Base-by-base conservation (phyloP, 148 eudicot species). In the Gaultheria prostrata region DNA sequence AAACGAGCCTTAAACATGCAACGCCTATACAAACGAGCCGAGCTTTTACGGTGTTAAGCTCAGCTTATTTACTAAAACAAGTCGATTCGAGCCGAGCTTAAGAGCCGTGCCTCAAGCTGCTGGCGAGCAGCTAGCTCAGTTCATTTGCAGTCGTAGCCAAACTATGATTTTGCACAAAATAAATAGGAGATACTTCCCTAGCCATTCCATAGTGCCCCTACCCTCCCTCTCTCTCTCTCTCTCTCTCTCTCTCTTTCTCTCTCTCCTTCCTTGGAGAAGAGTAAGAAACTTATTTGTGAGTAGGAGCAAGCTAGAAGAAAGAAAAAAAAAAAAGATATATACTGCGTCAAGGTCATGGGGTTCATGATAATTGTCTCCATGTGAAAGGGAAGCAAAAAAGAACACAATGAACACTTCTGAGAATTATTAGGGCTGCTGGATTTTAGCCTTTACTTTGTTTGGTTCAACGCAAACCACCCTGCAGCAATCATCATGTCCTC, bases 401-500 rank as follows among this genome's bases (percentile, higher is more conserved):
- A 33, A 53, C 28, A 78, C 81, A 80, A 79, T n/a, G 67, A 83
- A 76, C 3, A n/a, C 26, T 65, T 63, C 48, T 24, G 43, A 46
- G 76, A 80, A 80, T 80, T 46, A 65, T 6, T 28, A 21, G 70
- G 53, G 24, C 43, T 39, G 33, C 32, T 28, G 26, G 57, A 65
- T 80, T 65, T 26, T 67, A 80, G 75, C 83, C 83, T 74, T 49
- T n/a, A n/a, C 67, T 56, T 56, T 59, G 67, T 14, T 53, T 17
- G 1, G 17, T 67, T 51, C 83, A 69, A 82, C 48, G 49, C 56
- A 82, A 82, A 53, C 51, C 84, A 39, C 50, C 85, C 39, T 17
- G 78, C 28, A 80, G 73, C 35, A 85, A 85, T 88, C 80, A 88
- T 88, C 86, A 84, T 88, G 89, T 83, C 87, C 76, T 85, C 28